Evolutionary conservation across 2,329 filamentous ascomycete genomes (phyloP), one percentile per base, ranked within the genome.

Genomic region (Trichoderma sp.): DNA sequence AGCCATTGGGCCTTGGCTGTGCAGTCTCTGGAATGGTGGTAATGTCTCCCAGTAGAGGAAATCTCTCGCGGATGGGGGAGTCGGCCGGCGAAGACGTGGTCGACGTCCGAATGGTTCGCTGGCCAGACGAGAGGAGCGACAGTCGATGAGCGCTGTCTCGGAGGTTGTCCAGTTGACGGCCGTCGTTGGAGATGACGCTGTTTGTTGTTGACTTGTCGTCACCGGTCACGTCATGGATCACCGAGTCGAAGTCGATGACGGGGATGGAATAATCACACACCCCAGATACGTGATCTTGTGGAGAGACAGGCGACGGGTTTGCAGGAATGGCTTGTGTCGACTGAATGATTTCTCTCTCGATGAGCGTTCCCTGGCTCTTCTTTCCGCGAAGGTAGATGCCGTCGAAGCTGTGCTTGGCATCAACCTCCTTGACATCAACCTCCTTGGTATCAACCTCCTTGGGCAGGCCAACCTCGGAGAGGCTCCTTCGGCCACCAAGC

Each of bases 401-500:
- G 12, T 81, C 79, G 10, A 13, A 32, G 2, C 83, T 82, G 5
- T 73, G 68, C 69, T 50, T 60, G 4, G 35, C 17, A 5, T 29
- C 35, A 4, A 22, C 19, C 22, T 53, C 48, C 22, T 25, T 63
- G 1, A n/a, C 7, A n/a, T 19, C n/a, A n/a, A 13, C 17, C 5
- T 84, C 84, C 29, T 56, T 64, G 5, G 17, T 22, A 10, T 63
- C 59, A 7, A 15, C 6, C 17, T 63, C 59, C 10, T 25, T 52
- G 0, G 82, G 82, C 69, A 79, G 82, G 45, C 87, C 88, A 4
- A 85, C 89, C 74, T 90, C 88, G 0, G 87, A 86, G 27, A 86
- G 76, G 66, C 83, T 82, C 76, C 86, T 89, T 79, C 86, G 90
- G 19, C 91, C 91, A 32, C 90, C 90, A 8, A 92, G 78, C 6